Base-by-base conservation (phyloP, 2,329 filamentous ascomycete species). In the Sclerotinia spermophila region DNA sequence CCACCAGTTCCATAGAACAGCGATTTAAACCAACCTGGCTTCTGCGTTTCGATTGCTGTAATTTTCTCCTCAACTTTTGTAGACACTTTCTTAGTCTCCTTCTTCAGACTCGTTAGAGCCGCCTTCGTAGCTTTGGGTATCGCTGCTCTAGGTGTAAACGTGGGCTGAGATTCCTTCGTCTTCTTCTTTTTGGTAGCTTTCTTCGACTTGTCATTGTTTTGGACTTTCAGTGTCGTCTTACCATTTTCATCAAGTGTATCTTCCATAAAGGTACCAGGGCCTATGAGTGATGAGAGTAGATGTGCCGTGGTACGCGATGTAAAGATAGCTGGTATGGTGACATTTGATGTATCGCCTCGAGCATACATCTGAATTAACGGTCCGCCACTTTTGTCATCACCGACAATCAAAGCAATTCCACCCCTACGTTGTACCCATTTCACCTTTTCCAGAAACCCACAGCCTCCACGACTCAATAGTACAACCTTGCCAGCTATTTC, bases 321-420 rank as follows among this genome's bases (percentile, higher is more conserved):
- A 81, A 99, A 99, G 15, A 98, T 86, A 0, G 96, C 93, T 1
- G 96, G 94, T 68, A 99, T 97, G 0, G 93, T 93, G 74, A 98
- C 88, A 77, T 97, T 97, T 45, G 94, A 96, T 5, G 95, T 97
- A 79, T 98, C 94, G 51, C 95, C 96, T 77, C 92, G 89, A n/a
- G 96, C 96, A 80, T 97, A 98, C 96, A 99, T 99, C 76, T 96
- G 96, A 66, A 98, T 92, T 72, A 99, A 83, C 48, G 92, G 92
- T 5, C 94, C 94, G 59, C 95, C 95, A 72, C 92, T 92, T 71
- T 92, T 91, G 80, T 97, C 92, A 80, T 99, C 96, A 38, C 96
- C 96, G 4, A 99, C 94, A 74, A 99, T 96, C 72, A 99, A 84
- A 48, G 93, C 96, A 72, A 94, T 86, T 30, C 92, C 96, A 35